Percentiles rank a stretch among this genome's conserved stretches.
Conservation (phyloP, 257 asterid genomes). For the Paraleonurus japonicus region DNA sequence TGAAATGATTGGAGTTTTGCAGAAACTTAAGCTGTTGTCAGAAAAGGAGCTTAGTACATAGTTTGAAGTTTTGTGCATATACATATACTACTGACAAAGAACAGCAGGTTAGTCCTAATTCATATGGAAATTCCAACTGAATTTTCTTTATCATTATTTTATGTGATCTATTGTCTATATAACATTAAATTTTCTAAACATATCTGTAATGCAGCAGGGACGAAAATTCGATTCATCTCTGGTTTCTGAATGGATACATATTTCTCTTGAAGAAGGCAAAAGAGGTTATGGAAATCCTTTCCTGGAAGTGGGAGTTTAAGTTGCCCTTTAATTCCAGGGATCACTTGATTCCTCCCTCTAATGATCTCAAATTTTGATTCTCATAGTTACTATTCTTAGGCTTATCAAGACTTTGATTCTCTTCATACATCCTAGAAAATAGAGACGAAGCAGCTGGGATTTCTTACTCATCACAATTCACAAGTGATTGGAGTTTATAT, state of each 20-base stretch:
- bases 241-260: constrained; percentile 16
- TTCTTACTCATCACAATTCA: neutral
- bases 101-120: constrained; percentile 28
- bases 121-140: neutral
- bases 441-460: constrained; percentile 13
- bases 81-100: neutral
- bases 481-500: neutral
- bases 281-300: neutral
- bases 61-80: constrained; percentile 1
- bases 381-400: neutral
- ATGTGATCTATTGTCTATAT: neutral
- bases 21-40: constrained; percentile 88
- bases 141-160: neutral
- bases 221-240: neutral
- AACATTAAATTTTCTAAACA: neutral
- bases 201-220: constrained; percentile 18
- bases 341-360: neutral
- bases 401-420: constrained; percentile 1
- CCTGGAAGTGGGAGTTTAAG: neutral
- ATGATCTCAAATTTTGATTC: constrained; percentile 18
- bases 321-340: constrained; percentile 1
- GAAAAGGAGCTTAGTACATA: constrained; percentile 45
- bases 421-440: constrained; percentile 12
- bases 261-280: constrained; percentile 13
- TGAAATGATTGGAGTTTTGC: constrained; percentile 19